A percentile compares a stretch with the other conserved stretches of the same genome.
phyloP scores from a whole-genome alignment of 2,329 filamentous ascomycete species.

The Paecilomyces sp. region DNA sequence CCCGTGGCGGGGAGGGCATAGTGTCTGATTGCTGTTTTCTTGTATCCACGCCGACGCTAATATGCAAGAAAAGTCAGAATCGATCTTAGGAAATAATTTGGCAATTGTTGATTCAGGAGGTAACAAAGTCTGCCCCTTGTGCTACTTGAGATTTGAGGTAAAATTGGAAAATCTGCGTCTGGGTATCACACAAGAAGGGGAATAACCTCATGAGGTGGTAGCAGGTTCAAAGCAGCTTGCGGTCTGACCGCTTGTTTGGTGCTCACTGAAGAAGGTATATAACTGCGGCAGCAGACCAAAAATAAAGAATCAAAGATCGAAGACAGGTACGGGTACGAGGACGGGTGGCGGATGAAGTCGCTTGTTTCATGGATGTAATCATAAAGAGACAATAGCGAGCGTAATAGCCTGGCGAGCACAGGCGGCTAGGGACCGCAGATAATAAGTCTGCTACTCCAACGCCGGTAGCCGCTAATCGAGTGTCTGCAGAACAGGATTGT shows the following conservation, averaged over 20 bases:
- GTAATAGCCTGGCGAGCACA: neutral
- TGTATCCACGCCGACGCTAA: neutral
- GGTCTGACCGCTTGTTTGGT: neutral
- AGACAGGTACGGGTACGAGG: neutral
- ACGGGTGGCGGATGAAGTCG: neutral
- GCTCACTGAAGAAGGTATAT: neutral
- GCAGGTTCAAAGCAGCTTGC: neutral
- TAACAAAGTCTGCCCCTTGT: neutral
- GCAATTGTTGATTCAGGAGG: neutral
- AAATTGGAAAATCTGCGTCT: neutral
- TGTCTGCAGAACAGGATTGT: neutral
- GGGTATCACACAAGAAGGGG: neutral
- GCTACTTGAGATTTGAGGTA: neutral
- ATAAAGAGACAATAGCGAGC: constrained; percentile 7
- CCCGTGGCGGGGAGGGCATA: constrained; percentile 26
- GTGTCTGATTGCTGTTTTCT: constrained; percentile 1
- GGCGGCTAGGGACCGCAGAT: neutral
- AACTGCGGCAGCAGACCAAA: neutral
- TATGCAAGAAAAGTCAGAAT: neutral
- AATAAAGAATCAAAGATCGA: neutral
- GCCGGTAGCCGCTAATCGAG: neutral
- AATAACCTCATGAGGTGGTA: neutral
- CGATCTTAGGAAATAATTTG: neutral
- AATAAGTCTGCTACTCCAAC: neutral
- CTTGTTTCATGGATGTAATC: constrained; percentile 9